phyloP scores from a whole-genome alignment of 1,139 yeast species.

The Kluyveromyces sp. region DNA sequence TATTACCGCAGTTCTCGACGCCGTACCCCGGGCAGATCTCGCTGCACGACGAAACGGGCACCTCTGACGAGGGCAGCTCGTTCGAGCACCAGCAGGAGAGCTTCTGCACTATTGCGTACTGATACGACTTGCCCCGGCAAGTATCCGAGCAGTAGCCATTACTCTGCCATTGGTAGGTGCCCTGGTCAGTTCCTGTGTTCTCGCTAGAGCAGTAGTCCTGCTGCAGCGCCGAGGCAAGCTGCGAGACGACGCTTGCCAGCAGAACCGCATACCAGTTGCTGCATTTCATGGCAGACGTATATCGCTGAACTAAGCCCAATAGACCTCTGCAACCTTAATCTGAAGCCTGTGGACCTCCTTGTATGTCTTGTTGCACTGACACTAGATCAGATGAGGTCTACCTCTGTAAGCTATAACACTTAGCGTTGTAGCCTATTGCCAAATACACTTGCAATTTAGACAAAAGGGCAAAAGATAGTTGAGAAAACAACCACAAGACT shows the following conservation, averaged over 20 bases:
- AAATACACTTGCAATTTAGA: too few relatives aligned
- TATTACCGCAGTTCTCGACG: conserved; percentile 18
- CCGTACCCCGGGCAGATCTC: conserved; percentile 21
- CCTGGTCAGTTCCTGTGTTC: conserved; percentile 12
- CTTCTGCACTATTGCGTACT: conserved; percentile 21
- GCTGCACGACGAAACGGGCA: conserved; percentile 15
- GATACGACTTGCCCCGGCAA: conserved; percentile 13
- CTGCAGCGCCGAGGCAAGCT: conserved; percentile 1
- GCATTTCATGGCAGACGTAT: neutral
- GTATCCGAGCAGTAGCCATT: conserved; percentile 19
- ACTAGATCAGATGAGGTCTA: too few relatives aligned
- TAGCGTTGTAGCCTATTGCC: too few relatives aligned
- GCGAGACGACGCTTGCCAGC: neutral
- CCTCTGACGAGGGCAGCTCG: conserved; percentile 12
- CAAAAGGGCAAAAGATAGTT: too few relatives aligned
- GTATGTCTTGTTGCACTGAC: too few relatives aligned
- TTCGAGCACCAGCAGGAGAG: conserved; percentile 23
- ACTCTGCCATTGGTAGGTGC: conserved; percentile 16
- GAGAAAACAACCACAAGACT: too few relatives aligned
- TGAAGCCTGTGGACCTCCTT: too few relatives aligned
- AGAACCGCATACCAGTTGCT: conserved; percentile 1
- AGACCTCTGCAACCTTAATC: too few relatives aligned
- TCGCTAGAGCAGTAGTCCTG: conserved; percentile 15
- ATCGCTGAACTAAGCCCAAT: too few relatives aligned
- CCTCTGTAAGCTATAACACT: too few relatives aligned